These are phyloP conservation scores for Bipolaris gigantea DNA, from an alignment of 2,329 filamentous ascomycete genomes.

Conservation along the genomic window DNA sequence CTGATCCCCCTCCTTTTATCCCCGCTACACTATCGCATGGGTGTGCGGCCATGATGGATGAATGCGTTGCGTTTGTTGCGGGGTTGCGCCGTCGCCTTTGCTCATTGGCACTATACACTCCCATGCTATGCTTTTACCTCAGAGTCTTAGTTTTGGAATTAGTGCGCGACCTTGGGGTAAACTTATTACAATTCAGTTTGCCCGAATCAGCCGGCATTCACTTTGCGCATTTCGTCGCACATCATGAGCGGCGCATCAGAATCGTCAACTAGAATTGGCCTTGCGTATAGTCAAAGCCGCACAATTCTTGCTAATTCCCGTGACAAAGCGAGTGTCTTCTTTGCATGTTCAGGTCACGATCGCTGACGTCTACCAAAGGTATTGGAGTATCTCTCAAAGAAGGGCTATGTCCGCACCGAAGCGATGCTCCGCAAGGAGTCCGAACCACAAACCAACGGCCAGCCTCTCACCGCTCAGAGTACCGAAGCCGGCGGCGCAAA, in stretches of 20 bases:
- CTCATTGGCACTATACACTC: not conserved
- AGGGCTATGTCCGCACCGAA: constrained; percentile 91
- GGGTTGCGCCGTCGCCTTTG: not conserved
- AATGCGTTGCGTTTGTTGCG: not conserved
- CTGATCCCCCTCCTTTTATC: not conserved
- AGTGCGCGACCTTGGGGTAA: not conserved
- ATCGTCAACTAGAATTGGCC: not conserved
- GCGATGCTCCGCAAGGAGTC: constrained; percentile 91
- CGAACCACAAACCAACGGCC: constrained; percentile 78
- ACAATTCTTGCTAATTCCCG: not conserved
- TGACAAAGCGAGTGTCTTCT: not conserved
- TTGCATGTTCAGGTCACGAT: not conserved
- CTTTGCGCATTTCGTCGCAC: not conserved
- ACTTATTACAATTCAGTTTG: not conserved
- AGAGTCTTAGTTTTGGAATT: not conserved
- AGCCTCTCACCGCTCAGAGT: constrained; percentile 66
- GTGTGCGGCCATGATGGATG: not conserved
- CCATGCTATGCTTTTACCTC: not conserved
- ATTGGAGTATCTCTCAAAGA: constrained; percentile 93
- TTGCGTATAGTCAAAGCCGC: not conserved
- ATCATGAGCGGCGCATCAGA: not conserved
- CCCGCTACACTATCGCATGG: not conserved
- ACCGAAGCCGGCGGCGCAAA: constrained; percentile 74
- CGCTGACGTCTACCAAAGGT: constrained; percentile 56
- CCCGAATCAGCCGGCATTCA: not conserved